phyloP scores from a whole-genome alignment of 139 green algal species.

The Picochlorum sp. region DNA sequence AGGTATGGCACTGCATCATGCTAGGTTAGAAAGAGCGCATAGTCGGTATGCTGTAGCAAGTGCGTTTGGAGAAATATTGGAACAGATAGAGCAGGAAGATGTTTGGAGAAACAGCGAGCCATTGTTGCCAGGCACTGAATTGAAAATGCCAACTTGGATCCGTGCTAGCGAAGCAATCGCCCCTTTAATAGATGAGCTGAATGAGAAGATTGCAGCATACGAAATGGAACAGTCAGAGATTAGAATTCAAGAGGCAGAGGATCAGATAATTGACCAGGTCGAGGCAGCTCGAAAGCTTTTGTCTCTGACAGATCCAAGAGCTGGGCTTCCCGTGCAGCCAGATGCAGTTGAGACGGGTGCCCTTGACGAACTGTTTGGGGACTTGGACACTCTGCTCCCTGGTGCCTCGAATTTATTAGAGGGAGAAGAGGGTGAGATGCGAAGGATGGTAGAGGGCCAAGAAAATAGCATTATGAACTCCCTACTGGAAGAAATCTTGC shows the following conservation, averaged over 20 bases:
- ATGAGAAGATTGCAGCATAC: background rate
- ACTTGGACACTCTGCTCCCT: background rate
- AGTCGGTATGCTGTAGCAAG: conserved; percentile 10
- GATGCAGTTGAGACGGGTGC: background rate
- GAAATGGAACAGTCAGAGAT: background rate
- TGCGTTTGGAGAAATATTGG: conserved; percentile 2
- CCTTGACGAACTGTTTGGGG: conserved; percentile 1
- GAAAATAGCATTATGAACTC: background rate
- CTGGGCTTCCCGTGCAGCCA: background rate
- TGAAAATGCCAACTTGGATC: conserved; percentile 12
- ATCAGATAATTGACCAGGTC: conserved; percentile 3
- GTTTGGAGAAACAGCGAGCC: background rate
- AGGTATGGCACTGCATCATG: conserved; percentile 4
- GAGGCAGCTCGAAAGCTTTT: background rate
- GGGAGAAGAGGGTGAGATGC: background rate
- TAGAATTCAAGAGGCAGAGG: background rate
- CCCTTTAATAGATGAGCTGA: conserved; percentile 8
- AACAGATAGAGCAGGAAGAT: conserved; percentile 24
- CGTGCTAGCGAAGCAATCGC: conserved; percentile 4
- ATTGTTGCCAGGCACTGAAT: background rate
- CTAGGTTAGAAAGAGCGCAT: background rate
- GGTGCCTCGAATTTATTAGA: background rate
- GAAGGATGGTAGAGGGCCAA: background rate
- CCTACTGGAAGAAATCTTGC: background rate
- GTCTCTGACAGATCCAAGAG: background rate